Conservation (phyloP, 805 yeast genomes). For the Kodamaea leandrae region DNA sequence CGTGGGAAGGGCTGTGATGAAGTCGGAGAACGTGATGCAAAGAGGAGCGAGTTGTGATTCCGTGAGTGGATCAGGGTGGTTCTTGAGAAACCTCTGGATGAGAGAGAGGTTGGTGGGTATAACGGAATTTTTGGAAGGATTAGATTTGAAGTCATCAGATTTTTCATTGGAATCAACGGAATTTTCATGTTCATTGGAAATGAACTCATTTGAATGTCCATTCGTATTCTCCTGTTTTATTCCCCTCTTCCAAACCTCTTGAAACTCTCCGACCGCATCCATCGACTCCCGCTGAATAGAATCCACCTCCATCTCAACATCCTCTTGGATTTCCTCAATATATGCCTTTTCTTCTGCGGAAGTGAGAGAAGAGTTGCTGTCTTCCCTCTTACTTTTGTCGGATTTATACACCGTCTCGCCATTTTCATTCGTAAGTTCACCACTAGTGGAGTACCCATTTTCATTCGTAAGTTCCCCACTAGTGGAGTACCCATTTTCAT, state of each 20-base stretch:
- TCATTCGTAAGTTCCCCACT: too few relatives aligned
- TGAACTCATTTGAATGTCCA: not conserved
- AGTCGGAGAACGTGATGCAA: slow-evolving; percentile 75
- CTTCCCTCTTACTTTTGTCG: too few relatives aligned
- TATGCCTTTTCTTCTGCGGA: not conserved
- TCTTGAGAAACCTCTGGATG: slow-evolving; percentile 66
- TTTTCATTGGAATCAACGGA: too few relatives aligned
- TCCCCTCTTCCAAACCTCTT: not conserved
- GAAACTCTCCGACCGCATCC: not conserved
- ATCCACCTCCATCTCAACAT: slow-evolving; percentile 1
- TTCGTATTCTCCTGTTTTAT: not conserved
- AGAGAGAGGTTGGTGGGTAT: too few relatives aligned
- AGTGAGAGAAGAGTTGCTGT: too few relatives aligned
- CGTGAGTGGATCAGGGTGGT: slow-evolving; percentile 78
- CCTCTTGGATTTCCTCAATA: not conserved
- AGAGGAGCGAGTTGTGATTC: slow-evolving; percentile 72
- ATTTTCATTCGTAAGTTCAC: too few relatives aligned
- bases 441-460: too few relatives aligned
- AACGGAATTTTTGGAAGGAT: too few relatives aligned
- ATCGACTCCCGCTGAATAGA: not conserved
- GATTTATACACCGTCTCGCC: too few relatives aligned
- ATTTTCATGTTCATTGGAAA: too few relatives aligned
- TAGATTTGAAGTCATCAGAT: too few relatives aligned
- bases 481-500: too few relatives aligned
- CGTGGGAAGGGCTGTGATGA: slow-evolving; percentile 79